These are phyloP conservation scores for Asterophora parasitica DNA, from an alignment of 768 basidiomycete genomes.

Conservation along the genomic window DNA sequence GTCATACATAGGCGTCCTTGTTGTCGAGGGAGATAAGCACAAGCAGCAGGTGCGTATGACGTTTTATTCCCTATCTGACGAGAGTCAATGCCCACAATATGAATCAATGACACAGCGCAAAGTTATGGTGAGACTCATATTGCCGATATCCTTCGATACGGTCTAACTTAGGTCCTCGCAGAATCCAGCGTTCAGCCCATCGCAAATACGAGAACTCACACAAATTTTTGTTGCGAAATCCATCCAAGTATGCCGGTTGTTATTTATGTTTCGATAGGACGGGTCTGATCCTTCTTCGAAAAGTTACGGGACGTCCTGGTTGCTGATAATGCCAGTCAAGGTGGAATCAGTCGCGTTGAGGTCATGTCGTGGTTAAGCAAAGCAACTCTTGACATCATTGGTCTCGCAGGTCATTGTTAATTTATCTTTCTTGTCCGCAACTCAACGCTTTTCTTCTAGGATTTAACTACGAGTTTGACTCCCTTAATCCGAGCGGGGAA, in stretches of 20 bases:
- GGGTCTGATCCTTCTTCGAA: background rate
- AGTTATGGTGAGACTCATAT: constrained; percentile 34
- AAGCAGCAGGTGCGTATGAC: constrained; percentile 34
- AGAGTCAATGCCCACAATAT: no score
- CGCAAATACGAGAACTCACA: constrained; percentile 54
- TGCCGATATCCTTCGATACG: background rate
- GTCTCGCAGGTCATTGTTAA: no score
- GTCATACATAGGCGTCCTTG: constrained; percentile 41
- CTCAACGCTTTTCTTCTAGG: constrained; percentile 20
- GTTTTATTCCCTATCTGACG: background rate
- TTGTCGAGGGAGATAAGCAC: constrained; percentile 46
- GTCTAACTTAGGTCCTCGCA: constrained; percentile 15
- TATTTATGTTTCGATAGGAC: background rate
- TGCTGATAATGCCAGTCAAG: constrained; percentile 27
- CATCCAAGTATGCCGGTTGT: constrained; percentile 32
- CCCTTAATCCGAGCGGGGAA: constrained; percentile 22
- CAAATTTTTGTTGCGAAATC: constrained; percentile 56
- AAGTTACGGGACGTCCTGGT: constrained; percentile 51
- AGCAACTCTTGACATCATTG: constrained; percentile 74
- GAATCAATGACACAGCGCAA: constrained; percentile 28
- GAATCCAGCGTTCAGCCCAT: constrained; percentile 67
- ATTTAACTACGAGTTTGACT: constrained; percentile 25
- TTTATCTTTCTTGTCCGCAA: no score
- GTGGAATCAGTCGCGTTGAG: constrained; percentile 39
- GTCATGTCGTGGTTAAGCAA: constrained; percentile 61